Base-by-base conservation (phyloP, 352 stramenopile genomes). In the Pythium brachiatum region DNA sequence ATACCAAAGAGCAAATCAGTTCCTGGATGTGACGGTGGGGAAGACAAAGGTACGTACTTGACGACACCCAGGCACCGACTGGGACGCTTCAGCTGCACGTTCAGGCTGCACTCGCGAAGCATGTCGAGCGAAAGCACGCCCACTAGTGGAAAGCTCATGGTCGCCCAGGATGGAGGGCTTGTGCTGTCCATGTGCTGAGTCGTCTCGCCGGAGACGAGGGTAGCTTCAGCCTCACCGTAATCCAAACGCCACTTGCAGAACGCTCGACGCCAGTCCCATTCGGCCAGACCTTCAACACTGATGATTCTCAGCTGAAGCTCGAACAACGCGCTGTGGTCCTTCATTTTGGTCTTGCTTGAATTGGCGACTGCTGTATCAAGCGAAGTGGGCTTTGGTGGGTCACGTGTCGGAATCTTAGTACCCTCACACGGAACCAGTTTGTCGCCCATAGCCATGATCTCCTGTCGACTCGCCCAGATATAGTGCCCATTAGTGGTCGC, bases 21-120 rank as follows among this genome's bases (percentile, higher is more conserved):
- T n/a, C n/a, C n/a, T n/a, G n/a, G n/a, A n/a, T n/a, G n/a, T n/a
- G n/a, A n/a, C n/a, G n/a, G n/a, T n/a, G n/a, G n/a, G n/a, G n/a
- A n/a, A n/a, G n/a, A n/a, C n/a, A n/a, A n/a, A n/a, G n/a, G n/a
- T n/a, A n/a, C n/a, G 36, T 25, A 64, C 62, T 64, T 69, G 38
- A 69, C 23, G 1, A 47, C 59, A 20, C 62, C 62, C 1, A 68
- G 54, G 31, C 53, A 60, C 12, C 62, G 62, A 31, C 62, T 69
- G 5, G 62, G 43, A 15, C 62, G 34, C 50, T 69, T 63, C 9
- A 69, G 29, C 0, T 44, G 38, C 1, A 63, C 39, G 1, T 27
- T 1, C 13, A 69, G 62, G 2, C 3, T 21, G 12, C 62, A 64
- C 54, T 48, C 36, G 54, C 54, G 50, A 7, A 69, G 55, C 62